Base-by-base conservation (phyloP, 2,329 filamentous ascomycete genomes). In the Fusarium pseudonygamai region DNA sequence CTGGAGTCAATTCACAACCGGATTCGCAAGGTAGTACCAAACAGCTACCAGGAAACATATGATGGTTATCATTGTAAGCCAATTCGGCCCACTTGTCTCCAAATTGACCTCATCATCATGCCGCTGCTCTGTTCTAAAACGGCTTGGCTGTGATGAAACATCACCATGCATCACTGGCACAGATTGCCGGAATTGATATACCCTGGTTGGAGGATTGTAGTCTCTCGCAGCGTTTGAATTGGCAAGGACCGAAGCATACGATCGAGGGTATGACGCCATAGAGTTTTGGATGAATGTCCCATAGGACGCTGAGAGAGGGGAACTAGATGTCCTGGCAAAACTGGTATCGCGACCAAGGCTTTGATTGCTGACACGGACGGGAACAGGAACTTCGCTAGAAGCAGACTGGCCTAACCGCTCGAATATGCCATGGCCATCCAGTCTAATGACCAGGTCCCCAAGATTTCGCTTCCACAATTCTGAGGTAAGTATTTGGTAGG, bases 401-500 rank as follows among this genome's bases (percentile, higher is more conserved):
- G 40, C 11, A 7, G 40, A 28, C 16, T 47, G 40, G 15, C 7
- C 39, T n/a, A 3, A 20, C 7, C 8, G 40, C 24, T 58, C 40
- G 14, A 58, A 47, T 47, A 58, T 47, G 7, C 40, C 40, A 37
- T 58, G 55, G 2, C 40, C 55, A 11, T 4, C 11, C 6, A 58
- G 20, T 16, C 32, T 47, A 22, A n/a, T 5, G 6, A 18, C 32
- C 9, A 58, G 55, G n/a, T 36, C 30, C n/a, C 18, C 14, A 20
- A 58, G 5, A 16, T 47, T 58, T 7, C 5, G n/a, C 32, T 58
- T 47, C 55, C 55, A 58, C 11, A 58, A n/a, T 37, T 49, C 55
- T 26, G 55, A 49, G n/a, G 14, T 26, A 8, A 58, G 55, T 1
- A 37, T 14, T 5, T 28, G 42, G 32, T 47, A 45, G 11, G 40